Evolutionary conservation across 139 green algal genomes (phyloP).

Genomic region (Chlorella sp.): DNA sequence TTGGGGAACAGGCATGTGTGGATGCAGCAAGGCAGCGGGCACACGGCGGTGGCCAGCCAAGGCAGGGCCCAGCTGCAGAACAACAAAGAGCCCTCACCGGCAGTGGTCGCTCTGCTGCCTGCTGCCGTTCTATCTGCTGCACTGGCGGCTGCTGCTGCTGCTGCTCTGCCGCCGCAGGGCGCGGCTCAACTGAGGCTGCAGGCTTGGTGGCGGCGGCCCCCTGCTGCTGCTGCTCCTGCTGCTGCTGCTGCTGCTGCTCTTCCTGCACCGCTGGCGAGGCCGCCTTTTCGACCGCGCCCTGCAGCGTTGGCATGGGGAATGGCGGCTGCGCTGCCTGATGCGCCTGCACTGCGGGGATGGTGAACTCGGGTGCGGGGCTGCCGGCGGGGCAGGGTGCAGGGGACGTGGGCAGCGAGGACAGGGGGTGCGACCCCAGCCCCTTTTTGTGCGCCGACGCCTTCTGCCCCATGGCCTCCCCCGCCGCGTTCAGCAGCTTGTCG

Average conservation of each 20-base stretch:
- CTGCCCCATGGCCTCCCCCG: no score
- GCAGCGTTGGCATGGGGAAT: background rate
- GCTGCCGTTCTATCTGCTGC: background rate
- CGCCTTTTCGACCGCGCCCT: background rate
- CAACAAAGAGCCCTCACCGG: background rate
- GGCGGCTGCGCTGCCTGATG: background rate
- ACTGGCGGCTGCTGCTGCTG: background rate
- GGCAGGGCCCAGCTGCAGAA: background rate
- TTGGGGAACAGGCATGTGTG: background rate
- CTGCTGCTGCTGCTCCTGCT: background rate
- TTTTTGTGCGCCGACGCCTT: no score
- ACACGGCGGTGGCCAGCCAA: background rate
- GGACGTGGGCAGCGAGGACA: constrained; percentile 14
- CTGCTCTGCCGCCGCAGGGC: background rate
- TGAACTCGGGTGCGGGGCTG: background rate
- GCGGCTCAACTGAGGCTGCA: background rate
- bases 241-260: background rate
- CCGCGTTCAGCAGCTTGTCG: background rate
- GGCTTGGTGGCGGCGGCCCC: no score
- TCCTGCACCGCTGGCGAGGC: background rate
- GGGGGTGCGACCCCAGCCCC: constrained; percentile 13
- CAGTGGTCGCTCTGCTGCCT: background rate
- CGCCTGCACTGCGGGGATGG: constrained; percentile 12
- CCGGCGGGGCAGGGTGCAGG: background rate
- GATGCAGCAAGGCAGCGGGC: background rate